Base-by-base conservation (phyloP, 148 eudicot species). In the Chenopodium quinoa region DNA sequence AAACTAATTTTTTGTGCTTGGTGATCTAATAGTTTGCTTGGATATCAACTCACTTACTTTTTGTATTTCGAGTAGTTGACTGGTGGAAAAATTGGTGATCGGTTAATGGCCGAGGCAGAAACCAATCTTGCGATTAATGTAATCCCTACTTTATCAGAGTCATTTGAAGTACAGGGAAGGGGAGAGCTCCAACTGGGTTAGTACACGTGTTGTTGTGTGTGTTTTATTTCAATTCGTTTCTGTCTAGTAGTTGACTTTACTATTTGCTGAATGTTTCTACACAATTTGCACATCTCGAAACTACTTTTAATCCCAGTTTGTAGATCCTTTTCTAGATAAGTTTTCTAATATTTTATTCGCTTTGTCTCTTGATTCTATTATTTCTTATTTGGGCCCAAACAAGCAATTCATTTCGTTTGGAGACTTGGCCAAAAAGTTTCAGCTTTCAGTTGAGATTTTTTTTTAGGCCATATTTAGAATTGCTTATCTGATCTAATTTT, bases 131-230 rank as follows among this genome's bases (percentile, higher is more conserved):
- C 99, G 50, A 91, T 97, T 60, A 97, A 97, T 89, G 98, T 97
- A 64, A 89, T 97, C 46, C 99, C 98, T 17, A 92, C 92, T 79
- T 77, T 91, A 85, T 88, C 95, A 46, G 99, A 97, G 65, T 92
- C 99, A 52, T 97, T 76, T 86, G 99, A 97, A 89, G 99, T 97
- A 79, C 99, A 97, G 84, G 99, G 99, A 74, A 92, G 99, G 79
- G 99, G 99, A 85, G 99, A 97, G 84, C 99, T 97, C 84, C 99
- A 97, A 76, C 82, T 97, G 81, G 99, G 99, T 96, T 79, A 82
- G 90, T 87, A 71, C 78, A 10, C 16, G 54, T 37, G 44, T 6
- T 37, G 44, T 37, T 37, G 7, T 37, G 37, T 34, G 44, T 37
- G 44, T 37, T 37, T 37, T 37, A 37, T 37, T 37, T 50, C 54